phyloP scores from a whole-genome alignment of 768 basidiomycete species.

The Strobilomyces confusus region DNA sequence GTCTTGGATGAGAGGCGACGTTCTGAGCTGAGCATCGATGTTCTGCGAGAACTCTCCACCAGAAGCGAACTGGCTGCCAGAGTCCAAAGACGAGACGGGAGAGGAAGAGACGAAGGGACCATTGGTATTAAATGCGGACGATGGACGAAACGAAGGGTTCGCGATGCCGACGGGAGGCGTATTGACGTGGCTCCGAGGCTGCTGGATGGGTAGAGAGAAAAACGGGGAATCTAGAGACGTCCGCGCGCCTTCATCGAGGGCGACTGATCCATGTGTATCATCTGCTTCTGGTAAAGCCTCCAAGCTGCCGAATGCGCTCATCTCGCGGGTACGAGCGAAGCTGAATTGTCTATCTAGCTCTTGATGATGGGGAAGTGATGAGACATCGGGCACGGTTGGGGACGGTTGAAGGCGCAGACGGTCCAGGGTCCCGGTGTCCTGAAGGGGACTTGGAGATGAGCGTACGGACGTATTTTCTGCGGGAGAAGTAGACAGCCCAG shows the following conservation, averaged over 20 bases:
- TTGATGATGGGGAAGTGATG: conserved; percentile 44
- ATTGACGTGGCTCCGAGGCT: conserved; percentile 36
- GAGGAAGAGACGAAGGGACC: conserved; percentile 59
- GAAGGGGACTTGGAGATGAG: conserved; percentile 66
- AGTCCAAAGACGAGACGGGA: conserved; percentile 75
- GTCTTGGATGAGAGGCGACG: conserved; percentile 72
- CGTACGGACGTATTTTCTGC: conserved; percentile 63
- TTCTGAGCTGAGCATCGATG: conserved; percentile 72
- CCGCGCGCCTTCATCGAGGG: conserved; percentile 25
- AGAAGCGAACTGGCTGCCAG: conserved; percentile 58
- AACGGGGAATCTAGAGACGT: conserved; percentile 32
- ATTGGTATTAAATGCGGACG: conserved; percentile 42
- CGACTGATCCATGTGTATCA: conserved; percentile 40
- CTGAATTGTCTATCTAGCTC: conserved; percentile 45
- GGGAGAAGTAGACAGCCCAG: conserved; percentile 56
- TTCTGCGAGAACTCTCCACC: conserved; percentile 43
- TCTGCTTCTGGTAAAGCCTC: conserved; percentile 56
- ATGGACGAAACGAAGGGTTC: conserved; percentile 33
- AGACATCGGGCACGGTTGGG: conserved; percentile 37
- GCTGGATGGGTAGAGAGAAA: conserved; percentile 37
- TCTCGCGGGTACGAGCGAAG: conserved; percentile 44
- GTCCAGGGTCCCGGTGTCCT: conserved; percentile 27
- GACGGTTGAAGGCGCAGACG: conserved; percentile 35
- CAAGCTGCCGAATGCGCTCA: conserved; percentile 45
- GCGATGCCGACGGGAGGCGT: conserved; percentile 46